Base-by-base conservation (phyloP, 495 filamentous ascomycete species). In the Thermothielavioides terrestris region DNA sequence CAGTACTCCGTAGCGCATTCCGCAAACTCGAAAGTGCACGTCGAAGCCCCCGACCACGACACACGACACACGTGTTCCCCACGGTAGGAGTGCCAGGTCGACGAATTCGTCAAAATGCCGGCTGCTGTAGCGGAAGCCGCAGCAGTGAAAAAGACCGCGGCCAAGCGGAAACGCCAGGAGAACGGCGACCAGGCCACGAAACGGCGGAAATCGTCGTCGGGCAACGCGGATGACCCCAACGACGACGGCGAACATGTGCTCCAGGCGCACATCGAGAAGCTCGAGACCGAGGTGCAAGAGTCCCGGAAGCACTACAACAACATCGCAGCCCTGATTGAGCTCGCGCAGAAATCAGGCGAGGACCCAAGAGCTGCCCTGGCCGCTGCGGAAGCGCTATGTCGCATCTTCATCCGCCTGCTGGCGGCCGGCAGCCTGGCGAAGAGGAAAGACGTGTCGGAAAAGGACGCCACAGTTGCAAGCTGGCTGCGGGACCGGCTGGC, bases 241-340 rank as follows among this genome's bases (percentile, higher is more conserved):
- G 59, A 68, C 42, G 64, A 70, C 53, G 58, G 65, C 44, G 66
- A 72, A 49, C n/a, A n/a, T n/a, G n/a, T n/a, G n/a, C 64, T 63
- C 9, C 70, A 79, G 59, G 68, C 74, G 41, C 74, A 78, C 42
- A 82, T 92, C 48, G 65, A 83, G 46, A 57, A 76, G 15, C 79
- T 94, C 20, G 88, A 94, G 69, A 70, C 76, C 51, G 81, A 88
- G 53, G 85, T 94, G 40, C 73, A 84, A 49, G 81, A 90, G 63
- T 94, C 88, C 22, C 84, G 82, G 50, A 86, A 86, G 63, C 75
- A 95, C 65, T 95, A 92, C 74, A 96, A 98, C 71, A 89, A 92
- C 57, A 94, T 96, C 59, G 81, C 82, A 8, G 81, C 72, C 1
- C 67, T 97, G 34, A 71, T 94, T 30, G 73, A 74, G 8, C 70